Conservation (phyloP, 768 basidiomycete species). For the Aureoboletus auriporus region DNA sequence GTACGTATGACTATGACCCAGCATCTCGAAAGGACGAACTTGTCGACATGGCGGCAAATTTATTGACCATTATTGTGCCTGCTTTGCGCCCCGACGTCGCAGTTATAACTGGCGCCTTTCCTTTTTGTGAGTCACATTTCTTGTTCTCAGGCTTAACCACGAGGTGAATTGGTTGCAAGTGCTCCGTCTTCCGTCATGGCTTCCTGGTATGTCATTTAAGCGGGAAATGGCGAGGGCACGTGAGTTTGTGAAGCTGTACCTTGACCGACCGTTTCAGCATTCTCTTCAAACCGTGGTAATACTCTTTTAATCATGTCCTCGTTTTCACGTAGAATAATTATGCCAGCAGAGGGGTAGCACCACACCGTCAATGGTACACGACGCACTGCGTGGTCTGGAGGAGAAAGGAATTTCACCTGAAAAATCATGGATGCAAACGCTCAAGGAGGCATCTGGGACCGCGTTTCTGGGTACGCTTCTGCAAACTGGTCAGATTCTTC, state of each 20-base stretch:
- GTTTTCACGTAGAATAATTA: neutral
- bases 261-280: constrained; percentile 3
- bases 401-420: neutral
- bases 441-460: constrained; percentile 5
- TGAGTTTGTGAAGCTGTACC: neutral
- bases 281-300: constrained; percentile 7
- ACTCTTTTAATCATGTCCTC: too few relatives aligned
- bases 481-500: too few relatives aligned
- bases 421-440: constrained; percentile 1
- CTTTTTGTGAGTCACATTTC: constrained; percentile 1
- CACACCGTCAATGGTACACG: constrained; percentile 3
- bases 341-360: neutral
- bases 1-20: too few relatives aligned
- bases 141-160: too few relatives aligned
- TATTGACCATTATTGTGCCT: too few relatives aligned
- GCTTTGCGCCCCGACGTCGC: too few relatives aligned
- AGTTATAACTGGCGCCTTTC: constrained; percentile 1
- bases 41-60: too few relatives aligned
- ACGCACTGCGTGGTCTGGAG: constrained; percentile 1
- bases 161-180: neutral
- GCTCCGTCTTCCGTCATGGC: constrained; percentile 7
- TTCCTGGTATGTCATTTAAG: constrained; percentile 15
- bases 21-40: too few relatives aligned
- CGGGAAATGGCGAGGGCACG: neutral
- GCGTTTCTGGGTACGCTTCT: constrained; percentile 8